Evolutionary conservation across 352 stramenopile genomes (phyloP).

Genomic region (Phytophthora foliorum): DNA sequence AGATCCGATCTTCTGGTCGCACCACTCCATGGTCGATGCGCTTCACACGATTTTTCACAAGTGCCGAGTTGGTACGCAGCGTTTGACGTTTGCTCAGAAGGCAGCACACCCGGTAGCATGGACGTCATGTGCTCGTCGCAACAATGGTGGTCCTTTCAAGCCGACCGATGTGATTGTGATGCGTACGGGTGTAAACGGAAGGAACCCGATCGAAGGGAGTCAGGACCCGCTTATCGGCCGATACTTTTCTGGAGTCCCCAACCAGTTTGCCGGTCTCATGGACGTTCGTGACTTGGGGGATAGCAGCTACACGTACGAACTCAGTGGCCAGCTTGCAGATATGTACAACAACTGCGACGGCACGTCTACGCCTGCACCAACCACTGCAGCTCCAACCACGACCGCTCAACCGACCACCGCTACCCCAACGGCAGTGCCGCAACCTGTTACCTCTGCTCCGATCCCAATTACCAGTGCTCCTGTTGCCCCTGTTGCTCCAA

Average conservation of each 20-base stretch:
- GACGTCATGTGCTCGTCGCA: conserved; percentile 50
- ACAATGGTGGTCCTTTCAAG: conserved; percentile 43
- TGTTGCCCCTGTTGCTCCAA: conserved; percentile 3
- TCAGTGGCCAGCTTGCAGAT: conserved; percentile 51
- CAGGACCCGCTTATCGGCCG: conserved; percentile 48
- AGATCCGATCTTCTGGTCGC: conserved; percentile 83
- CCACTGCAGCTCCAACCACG: background rate
- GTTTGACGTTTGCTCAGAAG: conserved; percentile 62
- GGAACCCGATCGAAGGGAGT: conserved; percentile 46
- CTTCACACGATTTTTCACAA: conserved; percentile 83
- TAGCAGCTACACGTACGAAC: conserved; percentile 70
- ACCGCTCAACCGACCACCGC: background rate
- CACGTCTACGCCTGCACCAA: conserved; percentile 20
- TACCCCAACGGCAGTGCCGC: background rate
- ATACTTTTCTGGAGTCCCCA: conserved; percentile 52
- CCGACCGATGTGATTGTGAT: conserved; percentile 53
- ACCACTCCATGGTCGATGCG: conserved; percentile 73
- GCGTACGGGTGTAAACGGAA: conserved; percentile 49
- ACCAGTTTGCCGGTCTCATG: conserved; percentile 55
- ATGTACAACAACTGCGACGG: conserved; percentile 60
- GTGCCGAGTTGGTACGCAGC: conserved; percentile 57
- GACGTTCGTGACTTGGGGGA: conserved; percentile 54
- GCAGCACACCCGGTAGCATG: conserved; percentile 50
- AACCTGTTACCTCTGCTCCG: background rate
- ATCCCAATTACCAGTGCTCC: conserved; percentile 8